Conservation (phyloP, 2,329 filamentous ascomycete species). For the Exutisphaerella laricina region DNA sequence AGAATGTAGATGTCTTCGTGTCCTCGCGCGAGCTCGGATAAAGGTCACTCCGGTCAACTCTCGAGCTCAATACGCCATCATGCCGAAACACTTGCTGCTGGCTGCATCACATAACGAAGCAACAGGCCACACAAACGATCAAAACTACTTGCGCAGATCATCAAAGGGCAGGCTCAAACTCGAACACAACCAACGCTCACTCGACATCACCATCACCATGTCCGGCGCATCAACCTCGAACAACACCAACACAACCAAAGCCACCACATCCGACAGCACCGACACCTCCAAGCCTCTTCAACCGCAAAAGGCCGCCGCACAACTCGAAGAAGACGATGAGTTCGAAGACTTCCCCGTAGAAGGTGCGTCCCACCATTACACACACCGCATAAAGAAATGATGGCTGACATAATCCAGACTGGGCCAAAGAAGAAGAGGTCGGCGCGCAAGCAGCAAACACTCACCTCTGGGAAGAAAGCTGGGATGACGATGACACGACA, state of each 20-base stretch:
- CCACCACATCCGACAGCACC: slow-evolving; percentile 35
- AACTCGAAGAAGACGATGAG: slow-evolving; percentile 94
- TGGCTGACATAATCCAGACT: slow-evolving; percentile 57
- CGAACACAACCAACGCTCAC: too few species aligned
- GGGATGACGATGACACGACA: slow-evolving; percentile 96
- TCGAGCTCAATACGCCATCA: too few species aligned
- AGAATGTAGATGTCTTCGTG: too few species aligned
- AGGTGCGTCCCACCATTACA: slow-evolving; percentile 49
- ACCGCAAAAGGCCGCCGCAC: slow-evolving; percentile 58
- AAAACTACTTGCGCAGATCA: too few species aligned
- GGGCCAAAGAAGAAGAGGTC: slow-evolving; percentile 81
- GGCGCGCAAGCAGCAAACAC: slow-evolving; percentile 55
- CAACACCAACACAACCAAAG: slow-evolving; percentile 38
- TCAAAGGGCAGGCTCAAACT: too few species aligned
- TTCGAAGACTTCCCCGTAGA: slow-evolving; percentile 99
- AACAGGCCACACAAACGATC: too few species aligned
- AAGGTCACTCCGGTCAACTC: too few species aligned
- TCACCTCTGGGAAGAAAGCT: slow-evolving; percentile 98
- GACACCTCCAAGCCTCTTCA: slow-evolving; percentile 46
- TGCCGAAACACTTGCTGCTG: too few species aligned
- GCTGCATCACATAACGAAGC: too few species aligned
- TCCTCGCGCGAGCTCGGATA: too few species aligned
- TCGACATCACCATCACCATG: slow-evolving; percentile 35
- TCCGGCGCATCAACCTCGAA: slow-evolving; percentile 40
- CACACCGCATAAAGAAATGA: too few species aligned